Percentiles rank a stretch among this genome's conserved stretches.
phyloP scores from a whole-genome alignment of 1,284 basidiomycete genomes.

The Melampsora americana region DNA sequence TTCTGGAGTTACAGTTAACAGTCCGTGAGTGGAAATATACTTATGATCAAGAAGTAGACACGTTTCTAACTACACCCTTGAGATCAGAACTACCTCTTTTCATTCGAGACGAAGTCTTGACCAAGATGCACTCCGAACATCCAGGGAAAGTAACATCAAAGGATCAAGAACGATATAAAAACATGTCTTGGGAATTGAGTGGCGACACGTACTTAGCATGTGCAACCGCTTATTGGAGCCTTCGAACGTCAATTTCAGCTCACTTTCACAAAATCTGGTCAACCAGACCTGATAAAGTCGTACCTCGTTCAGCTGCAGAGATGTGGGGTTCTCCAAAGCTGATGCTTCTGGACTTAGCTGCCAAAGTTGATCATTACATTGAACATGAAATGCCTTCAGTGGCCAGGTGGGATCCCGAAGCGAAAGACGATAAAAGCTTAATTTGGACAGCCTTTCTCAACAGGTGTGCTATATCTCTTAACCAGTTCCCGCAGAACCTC shows the following conservation, averaged over 20 bases:
- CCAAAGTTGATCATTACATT: constrained; percentile 2
- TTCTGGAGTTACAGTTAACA: background rate
- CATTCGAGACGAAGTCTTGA: background rate
- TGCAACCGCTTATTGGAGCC: background rate
- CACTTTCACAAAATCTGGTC: background rate
- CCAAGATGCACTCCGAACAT: background rate
- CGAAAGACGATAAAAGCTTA: background rate
- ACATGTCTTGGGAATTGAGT: background rate
- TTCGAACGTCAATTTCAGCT: background rate
- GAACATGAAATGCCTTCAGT: background rate
- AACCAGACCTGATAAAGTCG: background rate
- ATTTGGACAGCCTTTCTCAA: background rate
- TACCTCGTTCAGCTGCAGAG: background rate
- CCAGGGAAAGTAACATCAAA: constrained; percentile 3
- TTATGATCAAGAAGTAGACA: background rate
- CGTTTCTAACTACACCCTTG: background rate
- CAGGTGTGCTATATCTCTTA: background rate
- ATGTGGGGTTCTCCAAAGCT: background rate
- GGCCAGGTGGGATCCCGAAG: constrained; percentile 2
- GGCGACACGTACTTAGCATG: constrained; percentile 1
- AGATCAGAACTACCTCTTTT: background rate
- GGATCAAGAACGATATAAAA: background rate
- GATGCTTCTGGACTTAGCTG: background rate
- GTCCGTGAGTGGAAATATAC: background rate
- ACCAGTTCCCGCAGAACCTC: background rate